Percentiles rank a stretch among this genome's conserved stretches.
These are phyloP conservation scores for Populus simonii DNA, from an alignment of 345 rosid species.

Conservation along the genomic window DNA sequence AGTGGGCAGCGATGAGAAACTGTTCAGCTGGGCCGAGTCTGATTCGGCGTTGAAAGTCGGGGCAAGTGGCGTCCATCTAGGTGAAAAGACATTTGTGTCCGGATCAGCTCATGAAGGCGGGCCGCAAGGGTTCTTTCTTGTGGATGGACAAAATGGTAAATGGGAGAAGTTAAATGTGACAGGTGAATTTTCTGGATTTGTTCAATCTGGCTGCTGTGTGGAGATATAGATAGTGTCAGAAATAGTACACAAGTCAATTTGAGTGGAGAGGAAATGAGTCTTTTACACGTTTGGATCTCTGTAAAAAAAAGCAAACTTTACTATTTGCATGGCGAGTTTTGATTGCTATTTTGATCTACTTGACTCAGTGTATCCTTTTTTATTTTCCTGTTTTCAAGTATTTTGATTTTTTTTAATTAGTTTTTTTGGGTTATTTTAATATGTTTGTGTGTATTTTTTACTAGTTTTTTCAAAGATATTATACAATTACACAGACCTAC, in stretches of 20 bases:
- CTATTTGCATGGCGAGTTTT: no score
- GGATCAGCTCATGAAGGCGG: conserved; percentile 57
- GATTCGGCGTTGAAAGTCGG: conserved; percentile 30
- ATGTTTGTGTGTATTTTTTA: no score
- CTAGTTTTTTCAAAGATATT: no score
- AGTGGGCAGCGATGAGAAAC: background rate
- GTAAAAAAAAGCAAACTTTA: no score
- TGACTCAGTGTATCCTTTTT: no score
- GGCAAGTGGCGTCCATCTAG: conserved; percentile 36
- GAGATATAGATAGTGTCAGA: conserved; percentile 32
- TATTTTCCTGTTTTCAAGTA: no score
- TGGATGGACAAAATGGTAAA: conserved; percentile 35
- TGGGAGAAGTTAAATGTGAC: conserved; percentile 34
- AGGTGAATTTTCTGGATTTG: conserved; percentile 44
- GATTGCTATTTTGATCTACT: no score
- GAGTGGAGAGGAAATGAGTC: background rate
- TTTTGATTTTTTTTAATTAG: no score
- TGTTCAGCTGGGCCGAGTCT: conserved; percentile 11
- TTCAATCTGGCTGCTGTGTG: conserved; percentile 57
- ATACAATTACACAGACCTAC: no score
- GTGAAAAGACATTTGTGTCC: conserved; percentile 31
- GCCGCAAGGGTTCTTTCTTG: conserved; percentile 38
- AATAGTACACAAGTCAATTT: background rate
- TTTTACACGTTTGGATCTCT: background rate
- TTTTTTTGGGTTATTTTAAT: no score